Base-by-base conservation (phyloP, 495 filamentous ascomycete genomes). In the Aspergillus taichungensis region DNA sequence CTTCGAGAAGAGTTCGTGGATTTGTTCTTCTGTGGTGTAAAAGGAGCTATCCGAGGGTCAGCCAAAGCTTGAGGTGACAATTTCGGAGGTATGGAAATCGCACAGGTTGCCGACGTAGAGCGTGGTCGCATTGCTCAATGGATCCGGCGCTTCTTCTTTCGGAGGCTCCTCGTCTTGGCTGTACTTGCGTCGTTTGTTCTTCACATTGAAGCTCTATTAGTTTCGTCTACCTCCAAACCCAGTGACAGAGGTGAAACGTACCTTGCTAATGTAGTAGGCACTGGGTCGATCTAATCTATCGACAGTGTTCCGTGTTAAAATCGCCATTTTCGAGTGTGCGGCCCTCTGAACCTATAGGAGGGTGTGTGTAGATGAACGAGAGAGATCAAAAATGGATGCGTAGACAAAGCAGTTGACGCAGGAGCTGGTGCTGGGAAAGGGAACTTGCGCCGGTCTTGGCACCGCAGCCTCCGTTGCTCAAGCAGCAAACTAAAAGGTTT, bases 21-120 rank as follows among this genome's bases (percentile, higher is more conserved):
- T 95, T 60, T 98, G 92, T 69, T 98, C 92, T 62, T 98, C 92
- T 36, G 92, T 98, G 8, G 92, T 98, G 73, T 95, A 98, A 69
- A 98, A 98, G n/a, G 92, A 98, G 47, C 90, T 96, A 49, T 12
- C 18, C 18, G 18, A 12, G 33, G 13, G 51, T 77, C 39, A 78
- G 69, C 54, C 38, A 36, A 4, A 32, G 33, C 18, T 13, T 11
- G 6, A 36, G 8, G 18, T 31, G 8, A 11, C 12, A 13, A 36
- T 37, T 31, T 29, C 11, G 14, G 34, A 8, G 31, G 8, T 18
- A 13, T 10, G 2, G 31, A 24, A 29, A 46, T 69, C 87, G 52
- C 74, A 94, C 88, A 98, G 73, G 62, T 98, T 98, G 40, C 92
- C 92, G 33, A 98, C 90, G 51, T 98, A 98, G 57, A 98, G 86